Base-by-base conservation (phyloP, 768 basidiomycete species). In the Boletus barrowsii region DNA sequence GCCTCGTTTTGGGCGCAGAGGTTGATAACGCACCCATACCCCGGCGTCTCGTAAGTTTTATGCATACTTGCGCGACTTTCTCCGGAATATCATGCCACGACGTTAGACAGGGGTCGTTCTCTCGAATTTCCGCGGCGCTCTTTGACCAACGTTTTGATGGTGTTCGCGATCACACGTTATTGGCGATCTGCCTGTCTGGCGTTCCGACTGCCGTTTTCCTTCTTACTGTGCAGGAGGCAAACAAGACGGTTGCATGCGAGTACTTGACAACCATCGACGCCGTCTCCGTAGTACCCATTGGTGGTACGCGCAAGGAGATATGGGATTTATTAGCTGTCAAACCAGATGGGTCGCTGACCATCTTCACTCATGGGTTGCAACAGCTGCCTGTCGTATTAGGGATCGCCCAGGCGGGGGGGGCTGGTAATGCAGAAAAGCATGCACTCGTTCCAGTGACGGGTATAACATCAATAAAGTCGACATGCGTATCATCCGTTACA, bases 1-100 rank as follows among this genome's bases (percentile, higher is more conserved):
- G 80, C 87, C 2, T 76, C 83, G 0, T 87, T 83, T 63, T 92
- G 90, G 89, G 81, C 86, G 70, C 83, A 90, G 59, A 76, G 71
- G 47, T 58, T 92, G 15, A 68, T 76, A 49, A 74, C 78, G 14
- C 76, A 79, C 49, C 72, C 79, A n/a, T 73, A 83, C 17, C 59
- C 75, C 0, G 65, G 70, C 44, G 63, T 63, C 42, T 79, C 82
- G 90, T 90, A 65, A 73, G 82, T 62, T 68, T 48, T 26, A 24
- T 53, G 36, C 56, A 14, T 29, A 0, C 46, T 41, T 26, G 32
- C 1, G 3, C n/a, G 33, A 29, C 44, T 18, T 17, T 26, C 39
- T 59, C 10, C 7, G 29, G 26, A 50, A 43, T 49, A 45, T 55
- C 47, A 53, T 33, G 35, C 42, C 32, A 29, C 48, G 8, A 55